Base-by-base conservation (phyloP, 2,329 filamentous ascomycete species). In the Aspergillus sp. region DNA sequence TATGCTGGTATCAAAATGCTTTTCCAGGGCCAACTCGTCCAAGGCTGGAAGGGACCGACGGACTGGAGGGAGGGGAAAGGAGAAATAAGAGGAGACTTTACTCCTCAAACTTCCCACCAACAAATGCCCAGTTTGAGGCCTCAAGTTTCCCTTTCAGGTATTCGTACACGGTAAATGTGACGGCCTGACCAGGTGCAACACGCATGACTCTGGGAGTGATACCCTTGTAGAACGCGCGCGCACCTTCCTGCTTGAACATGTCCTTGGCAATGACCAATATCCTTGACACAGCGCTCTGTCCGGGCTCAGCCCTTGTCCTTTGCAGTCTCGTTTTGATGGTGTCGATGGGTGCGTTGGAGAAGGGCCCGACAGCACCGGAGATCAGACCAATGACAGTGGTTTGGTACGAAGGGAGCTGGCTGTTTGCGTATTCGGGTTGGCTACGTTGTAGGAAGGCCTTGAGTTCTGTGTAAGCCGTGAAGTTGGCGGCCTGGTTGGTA, bases 291-390 rank as follows among this genome's bases (percentile, higher is more conserved):
- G 95, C 94, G 51, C 88, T 91, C 73, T 93, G 90, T 17, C 94
- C 93, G 5, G 88, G 85, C 78, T 91, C 85, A 3, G 91, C 93
- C 0, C 92, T 92, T 55, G 89, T 95, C 80, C 92, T 95, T 78
- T 99, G 95, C 76, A 99, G 81, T 54, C 95, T 84, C 47, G 95
- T 99, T 88, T 99, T 99, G 83, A 99, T 98, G 45, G 95, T 99
- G 75, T 99, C 95, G 75, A 99, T 98, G 23, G 95, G 95, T 30
- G 96, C 95, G 76, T 99, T 99, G 70, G 91, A 95, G 74, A 99
- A 86, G 5, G 95, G 95, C 1, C 95, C 95, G 87, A 99, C 96
- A 64, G 95, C 95, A 69, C 95, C 95, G 57, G 88, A 92, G 28
- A 99, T 89, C 59, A 99, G 84, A 38, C 93, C 95, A 69, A 98